Base-by-base conservation (phyloP, 2,329 filamentous ascomycete species). In the Arthrobotrys sinensis region DNA sequence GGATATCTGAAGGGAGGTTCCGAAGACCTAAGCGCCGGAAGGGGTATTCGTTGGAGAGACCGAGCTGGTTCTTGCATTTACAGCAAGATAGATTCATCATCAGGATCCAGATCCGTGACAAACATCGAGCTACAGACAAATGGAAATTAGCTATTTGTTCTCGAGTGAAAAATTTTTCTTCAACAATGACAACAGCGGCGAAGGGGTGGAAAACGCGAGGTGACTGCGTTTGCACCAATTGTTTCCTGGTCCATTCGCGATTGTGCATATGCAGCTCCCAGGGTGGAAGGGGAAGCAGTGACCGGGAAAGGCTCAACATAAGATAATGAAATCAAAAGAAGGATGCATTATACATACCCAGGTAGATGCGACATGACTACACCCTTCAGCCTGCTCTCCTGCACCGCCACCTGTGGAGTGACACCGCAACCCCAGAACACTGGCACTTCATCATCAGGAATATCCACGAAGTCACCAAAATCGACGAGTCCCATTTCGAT, bases 351-450 rank as follows among this genome's bases (percentile, higher is more conserved):
- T 77, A 71, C 73, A 52, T 87, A 85, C 36, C 86, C 86, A 1
- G 89, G 87, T 10, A 87, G 86, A 84, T 91, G 90, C 0, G 86
- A 88, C 85, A 92, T 89, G 1, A 91, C 85, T 0, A 85, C 85
- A 0, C 90, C 90, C 55, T 87, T 81, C 53, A 90, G 81, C 6
- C 82, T 84, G 4, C 89, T 88, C 71, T 85, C 85, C 86, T 90
- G 87, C 0, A 91, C 88, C 12, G 89, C 89, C 81, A 90, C 87
- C 81, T 91, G 90, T 1, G 90, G 89, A 43, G 90, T 91, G 10
- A 91, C 89, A 38, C 90, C 90, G 81, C 90, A 91, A 0, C 88
- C 90, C 89, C 90, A 89, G 80, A 90, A 90, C 3, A 89, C 86
- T 0, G 88, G 88, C 34, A 90, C 85, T 28, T 86, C 84, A 1